Conservation (phyloP, 75 land plant species). For the Isoetes taiwanensis region DNA sequence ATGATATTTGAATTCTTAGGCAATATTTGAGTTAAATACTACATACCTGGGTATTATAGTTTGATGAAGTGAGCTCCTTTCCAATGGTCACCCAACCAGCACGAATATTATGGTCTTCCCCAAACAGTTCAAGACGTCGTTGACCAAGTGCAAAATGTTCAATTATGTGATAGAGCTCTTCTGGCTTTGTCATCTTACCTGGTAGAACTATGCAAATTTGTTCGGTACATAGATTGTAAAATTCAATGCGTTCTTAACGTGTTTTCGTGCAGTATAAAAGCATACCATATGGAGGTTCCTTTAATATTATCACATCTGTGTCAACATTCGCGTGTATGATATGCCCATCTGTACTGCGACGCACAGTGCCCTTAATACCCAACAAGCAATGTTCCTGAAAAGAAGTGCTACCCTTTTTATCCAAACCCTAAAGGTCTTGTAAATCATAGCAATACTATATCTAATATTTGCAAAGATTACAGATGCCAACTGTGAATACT, state of each 20-base stretch:
- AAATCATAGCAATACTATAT: too few relatives aligned
- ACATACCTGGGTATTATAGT: slow-evolving; percentile 75
- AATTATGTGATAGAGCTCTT: slow-evolving; percentile 89
- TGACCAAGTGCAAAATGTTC: slow-evolving; percentile 94
- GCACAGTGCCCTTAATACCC: slow-evolving; percentile 98
- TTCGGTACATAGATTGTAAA: too few relatives aligned
- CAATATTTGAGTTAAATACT: too few relatives aligned
- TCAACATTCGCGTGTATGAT: slow-evolving; percentile 99
- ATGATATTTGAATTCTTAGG: too few relatives aligned
- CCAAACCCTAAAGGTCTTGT: too few relatives aligned
- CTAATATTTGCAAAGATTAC: too few relatives aligned
- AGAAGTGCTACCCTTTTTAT: too few relatives aligned
- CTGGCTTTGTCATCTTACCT: too few relatives aligned
- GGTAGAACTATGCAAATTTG: too few relatives aligned
- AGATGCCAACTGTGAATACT: too few relatives aligned
- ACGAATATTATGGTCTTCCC: slow-evolving; percentile 96
- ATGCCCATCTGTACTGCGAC: slow-evolving; percentile 96
- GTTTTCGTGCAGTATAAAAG: background rate
- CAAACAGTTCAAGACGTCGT: slow-evolving; percentile 93
- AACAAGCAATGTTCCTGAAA: slow-evolving; percentile 99
- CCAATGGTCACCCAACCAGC: slow-evolving; percentile 97
- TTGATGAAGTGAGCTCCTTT: slow-evolving; percentile 79
- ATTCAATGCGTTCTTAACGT: too few relatives aligned
- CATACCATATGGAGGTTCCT: slow-evolving; percentile 89
- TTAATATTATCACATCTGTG: slow-evolving; percentile 92